Conservation (phyloP, 2,329 filamentous ascomycete species). For the Magnaporthiopsis rhizophila region DNA sequence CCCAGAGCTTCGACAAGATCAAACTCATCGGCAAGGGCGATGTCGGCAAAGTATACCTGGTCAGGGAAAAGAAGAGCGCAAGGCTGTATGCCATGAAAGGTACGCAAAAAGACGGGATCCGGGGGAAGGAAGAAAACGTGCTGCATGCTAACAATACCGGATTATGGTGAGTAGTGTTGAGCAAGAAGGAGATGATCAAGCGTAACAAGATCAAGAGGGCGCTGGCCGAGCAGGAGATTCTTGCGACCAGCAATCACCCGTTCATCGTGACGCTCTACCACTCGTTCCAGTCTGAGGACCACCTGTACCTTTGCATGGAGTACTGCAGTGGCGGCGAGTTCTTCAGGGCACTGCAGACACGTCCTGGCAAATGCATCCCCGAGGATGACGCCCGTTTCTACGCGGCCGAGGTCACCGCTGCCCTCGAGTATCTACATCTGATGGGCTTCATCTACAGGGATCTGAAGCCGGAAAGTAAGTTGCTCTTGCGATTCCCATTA, state of each 20-base stretch:
- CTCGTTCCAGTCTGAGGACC: constrained; percentile 97
- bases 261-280: constrained; percentile 99
- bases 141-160: constrained; percentile 2
- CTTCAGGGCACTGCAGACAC: constrained; percentile 91
- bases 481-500: background rate
- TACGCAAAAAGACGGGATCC: constrained; percentile 31
- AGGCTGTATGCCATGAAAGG: constrained; percentile 98
- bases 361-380: constrained; percentile 92
- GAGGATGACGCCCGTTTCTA: constrained; percentile 98
- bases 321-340: constrained; percentile 99
- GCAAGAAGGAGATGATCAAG: constrained; percentile 99
- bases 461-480: constrained; percentile 92
- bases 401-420: constrained; percentile 92
- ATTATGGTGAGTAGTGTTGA: constrained; percentile 59
- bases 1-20: constrained; percentile 97
- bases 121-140: background rate
- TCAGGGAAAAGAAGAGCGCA: constrained; percentile 94
- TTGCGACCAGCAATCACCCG: constrained; percentile 96
- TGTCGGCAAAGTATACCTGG: constrained; percentile 96
- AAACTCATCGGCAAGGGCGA: constrained; percentile 98
- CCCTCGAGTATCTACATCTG: constrained; percentile 89
- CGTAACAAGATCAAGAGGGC: constrained; percentile 99
- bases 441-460: constrained; percentile 99
- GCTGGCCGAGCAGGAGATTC: constrained; percentile 92
- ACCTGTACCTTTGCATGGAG: constrained; percentile 99